Evolutionary conservation across 495 filamentous ascomycete species (phyloP).

Genomic region (Platismatia glauca): DNA sequence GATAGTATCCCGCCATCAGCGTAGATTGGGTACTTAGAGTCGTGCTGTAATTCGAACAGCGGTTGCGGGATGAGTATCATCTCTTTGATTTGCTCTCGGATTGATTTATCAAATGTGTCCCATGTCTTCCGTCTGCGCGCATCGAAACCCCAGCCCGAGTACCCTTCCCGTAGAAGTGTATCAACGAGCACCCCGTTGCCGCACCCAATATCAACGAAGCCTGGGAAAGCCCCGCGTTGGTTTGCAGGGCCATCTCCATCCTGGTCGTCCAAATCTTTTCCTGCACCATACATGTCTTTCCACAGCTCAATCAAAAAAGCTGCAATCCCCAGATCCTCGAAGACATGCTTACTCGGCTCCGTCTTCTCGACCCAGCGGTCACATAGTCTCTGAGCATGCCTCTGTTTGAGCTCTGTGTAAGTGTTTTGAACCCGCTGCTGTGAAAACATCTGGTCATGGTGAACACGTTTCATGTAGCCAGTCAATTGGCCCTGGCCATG

Average conservation of each 20-base stretch:
- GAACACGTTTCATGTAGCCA: constrained; percentile 40
- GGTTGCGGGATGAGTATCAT: constrained; percentile 64
- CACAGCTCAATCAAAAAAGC: constrained; percentile 92
- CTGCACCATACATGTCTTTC: constrained; percentile 64
- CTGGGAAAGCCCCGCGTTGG: constrained; percentile 48
- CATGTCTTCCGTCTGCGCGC: constrained; percentile 76
- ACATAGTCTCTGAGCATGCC: constrained; percentile 60
- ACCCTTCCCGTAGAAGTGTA: constrained; percentile 75
- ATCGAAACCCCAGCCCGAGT: constrained; percentile 82
- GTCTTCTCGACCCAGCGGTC: constrained; percentile 73
- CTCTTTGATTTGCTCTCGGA: constrained; percentile 53
- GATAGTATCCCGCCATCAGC: constrained; percentile 16
- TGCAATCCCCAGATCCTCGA: constrained; percentile 87
- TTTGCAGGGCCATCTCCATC: constrained; percentile 21
- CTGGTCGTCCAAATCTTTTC: neutral
- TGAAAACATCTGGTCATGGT: constrained; percentile 65
- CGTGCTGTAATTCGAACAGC: constrained; percentile 26
- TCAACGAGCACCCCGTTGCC: constrained; percentile 91
- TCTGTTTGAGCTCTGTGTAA: constrained; percentile 69
- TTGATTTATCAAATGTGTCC: constrained; percentile 53
- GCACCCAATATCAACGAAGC: constrained; percentile 93
- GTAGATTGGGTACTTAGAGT: neutral
- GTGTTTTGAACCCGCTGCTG: constrained; percentile 68
- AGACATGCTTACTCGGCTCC: constrained; percentile 84
- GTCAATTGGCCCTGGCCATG: constrained; percentile 55